Evolutionary conservation across 2,329 filamentous ascomycete species (phyloP), one percentile per base, ranked within the genome.

Genomic region (Alternaria dauci): DNA sequence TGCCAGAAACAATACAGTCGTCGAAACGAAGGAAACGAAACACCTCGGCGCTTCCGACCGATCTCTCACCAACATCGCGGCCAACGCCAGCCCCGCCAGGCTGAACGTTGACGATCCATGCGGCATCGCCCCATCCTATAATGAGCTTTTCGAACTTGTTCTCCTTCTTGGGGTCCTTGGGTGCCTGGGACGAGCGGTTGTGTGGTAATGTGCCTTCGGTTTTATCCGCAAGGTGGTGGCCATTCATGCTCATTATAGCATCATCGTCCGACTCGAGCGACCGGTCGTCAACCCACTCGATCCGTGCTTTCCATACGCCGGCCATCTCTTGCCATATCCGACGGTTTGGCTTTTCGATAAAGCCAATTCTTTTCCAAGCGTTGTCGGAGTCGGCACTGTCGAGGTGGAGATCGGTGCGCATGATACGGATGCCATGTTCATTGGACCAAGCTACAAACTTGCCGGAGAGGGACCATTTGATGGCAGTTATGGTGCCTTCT

Each of bases 311-410:
- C 94, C 95, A 98, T 4, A 97, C 92, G 47, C 91, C 88, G 0
- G 94, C 94, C 94, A 99, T 97, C 42, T 96, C 93, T 68, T 97
- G 93, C 93, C 95, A 98, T 57, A 91, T 89, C 8, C 91, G 88
- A 5, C 91, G 91, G 71, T 93, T 91, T 2, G 95, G 95, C 43
- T 93, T 88, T 74, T 96, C 93, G 61, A 96, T 90, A 75, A 98
- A 94, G 25, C 92, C 94, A 64, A 99, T 92, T 9, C 94, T 87
- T 78, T 95, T 96, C 96, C 96, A 99, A 2, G 94, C 92, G 66
- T 91, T 89, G 16, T 97, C 94, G 2, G 86, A 82, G 72, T 96
- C 91, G 12, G 85, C 85, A 63, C 84, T 88, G 6, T 96, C 92
- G 5, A 97, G 84, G 68, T 94, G 88, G 20, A 96, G 75, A 75